Conservation (phyloP, 2,329 filamentous ascomycete genomes). For the Emergomyces africanus region DNA sequence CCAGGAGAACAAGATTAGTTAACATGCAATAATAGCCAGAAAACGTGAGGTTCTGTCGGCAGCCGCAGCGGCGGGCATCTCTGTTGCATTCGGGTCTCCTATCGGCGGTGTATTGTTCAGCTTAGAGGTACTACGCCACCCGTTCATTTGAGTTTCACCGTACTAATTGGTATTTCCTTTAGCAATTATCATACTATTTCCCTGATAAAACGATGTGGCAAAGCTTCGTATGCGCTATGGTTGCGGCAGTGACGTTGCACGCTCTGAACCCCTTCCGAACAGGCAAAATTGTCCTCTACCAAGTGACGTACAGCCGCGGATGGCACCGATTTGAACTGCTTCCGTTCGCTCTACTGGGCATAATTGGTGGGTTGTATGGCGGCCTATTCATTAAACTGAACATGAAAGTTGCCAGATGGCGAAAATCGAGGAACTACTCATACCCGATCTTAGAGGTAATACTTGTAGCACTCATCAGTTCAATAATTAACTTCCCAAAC, state of each 20-base stretch:
- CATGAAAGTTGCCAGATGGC: conserved; percentile 73
- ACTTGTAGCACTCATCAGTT: conserved; percentile 66
- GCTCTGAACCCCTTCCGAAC: conserved; percentile 89
- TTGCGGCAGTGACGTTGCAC: conserved; percentile 87
- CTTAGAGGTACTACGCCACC: conserved; percentile 55
- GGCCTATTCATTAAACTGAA: conserved; percentile 92
- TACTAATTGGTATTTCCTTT: conserved; percentile 11
- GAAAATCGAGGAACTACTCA: conserved; percentile 56
- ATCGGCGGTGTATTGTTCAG: conserved; percentile 93
- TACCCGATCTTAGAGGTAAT: conserved; percentile 69
- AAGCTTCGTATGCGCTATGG: conserved; percentile 97
- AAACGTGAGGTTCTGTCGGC: conserved; percentile 90
- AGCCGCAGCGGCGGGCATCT: conserved; percentile 82
- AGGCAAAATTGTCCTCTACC: conserved; percentile 89
- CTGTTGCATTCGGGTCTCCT: conserved; percentile 84
- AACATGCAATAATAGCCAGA: conserved; percentile 46
- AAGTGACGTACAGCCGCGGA: conserved; percentile 79
- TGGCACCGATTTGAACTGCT: conserved; percentile 94
- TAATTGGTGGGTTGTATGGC: conserved; percentile 86
- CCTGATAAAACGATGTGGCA: conserved; percentile 99
- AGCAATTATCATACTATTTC: conserved; percentile 94
- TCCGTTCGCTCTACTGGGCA: conserved; percentile 74
- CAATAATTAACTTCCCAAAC: conserved; percentile 88
- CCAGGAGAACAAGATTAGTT: not conserved
- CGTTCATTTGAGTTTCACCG: not conserved